A percentile compares a stretch with the other conserved stretches of the same genome.
These are phyloP conservation scores for Ophiosphaerella korrae DNA, from an alignment of 2,329 filamentous ascomycete species.

Conservation along the genomic window DNA sequence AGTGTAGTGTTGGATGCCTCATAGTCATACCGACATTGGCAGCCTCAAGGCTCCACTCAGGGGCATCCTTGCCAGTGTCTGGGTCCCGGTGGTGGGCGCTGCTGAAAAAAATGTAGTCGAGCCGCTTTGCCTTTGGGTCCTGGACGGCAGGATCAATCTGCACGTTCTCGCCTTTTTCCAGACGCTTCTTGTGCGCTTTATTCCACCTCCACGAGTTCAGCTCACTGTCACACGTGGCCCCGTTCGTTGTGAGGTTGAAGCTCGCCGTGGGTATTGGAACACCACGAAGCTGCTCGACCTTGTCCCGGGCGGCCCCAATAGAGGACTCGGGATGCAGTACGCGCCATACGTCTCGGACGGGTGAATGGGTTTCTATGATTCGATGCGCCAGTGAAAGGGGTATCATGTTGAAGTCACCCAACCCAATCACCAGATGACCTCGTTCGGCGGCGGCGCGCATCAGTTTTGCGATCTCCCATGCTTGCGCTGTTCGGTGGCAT, in stretches of 20 bases:
- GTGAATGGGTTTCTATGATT: constrained; percentile 77
- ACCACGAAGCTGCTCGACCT: constrained; percentile 68
- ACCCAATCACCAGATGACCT: constrained; percentile 80
- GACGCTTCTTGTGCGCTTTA: constrained; percentile 68
- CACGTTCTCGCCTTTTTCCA: constrained; percentile 69
- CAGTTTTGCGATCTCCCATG: constrained; percentile 92
- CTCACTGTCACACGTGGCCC: constrained; percentile 82
- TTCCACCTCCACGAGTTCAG: constrained; percentile 96
- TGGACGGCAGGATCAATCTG: constrained; percentile 66
- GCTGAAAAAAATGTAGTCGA: constrained; percentile 90
- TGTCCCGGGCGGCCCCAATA: constrained; percentile 72
- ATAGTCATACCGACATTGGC: constrained; percentile 79
- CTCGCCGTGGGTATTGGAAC: constrained; percentile 74
- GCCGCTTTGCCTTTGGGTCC: constrained; percentile 79
- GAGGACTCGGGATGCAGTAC: constrained; percentile 83
- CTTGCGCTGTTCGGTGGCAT: constrained; percentile 88
- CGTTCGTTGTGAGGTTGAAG: constrained; percentile 79
- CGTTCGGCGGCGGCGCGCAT: constrained; percentile 80
- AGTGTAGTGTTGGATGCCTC: constrained; percentile 78
- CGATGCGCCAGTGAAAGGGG: constrained; percentile 83
- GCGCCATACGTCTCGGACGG: constrained; percentile 83
- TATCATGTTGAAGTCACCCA: constrained; percentile 98
- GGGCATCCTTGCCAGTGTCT: constrained; percentile 28
- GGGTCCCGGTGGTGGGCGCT: constrained; percentile 32
- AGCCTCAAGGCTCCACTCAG: constrained; percentile 71